Base-by-base conservation (phyloP, 2,329 filamentous ascomycete genomes). In the Aspergillus tubingensis region DNA sequence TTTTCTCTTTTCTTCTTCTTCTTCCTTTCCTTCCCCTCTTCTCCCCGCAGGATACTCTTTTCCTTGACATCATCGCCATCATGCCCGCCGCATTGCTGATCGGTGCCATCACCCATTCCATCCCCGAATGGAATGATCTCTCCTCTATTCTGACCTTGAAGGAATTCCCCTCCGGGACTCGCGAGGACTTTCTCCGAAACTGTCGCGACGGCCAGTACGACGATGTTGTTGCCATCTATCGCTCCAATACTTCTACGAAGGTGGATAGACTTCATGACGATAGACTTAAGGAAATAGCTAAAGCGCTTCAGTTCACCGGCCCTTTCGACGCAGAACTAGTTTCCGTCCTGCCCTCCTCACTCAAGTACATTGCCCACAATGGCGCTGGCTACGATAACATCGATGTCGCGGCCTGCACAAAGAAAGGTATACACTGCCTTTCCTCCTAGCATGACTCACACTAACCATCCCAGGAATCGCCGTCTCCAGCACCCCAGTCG, bases 361-460 rank as follows among this genome's bases (percentile, higher is more conserved):
- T 83, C 60, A 79, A 77, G 62, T 83, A 78, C 64, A 81, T 84
- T 64, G 82, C 80, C 62, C 82, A 84, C 66, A 83, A 83, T 62
- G 82, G 85, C 15, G 85, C 85, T 1, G 85, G 85, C 3, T 87
- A 87, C 71, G 85, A 87, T 69, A 86, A 86, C 65, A 81, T 87
- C 51, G 84, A 87, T 60, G 76, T 86, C 13, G 71, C 77, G 1
- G 82, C 80, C 21, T 86, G 83, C 70, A 82, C 81, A 25, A 70
- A 78, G 63, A 77, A 67, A 66, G 71, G 75, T 76, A 58, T 0
- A 41, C 10, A 8, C 44, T 2, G 4, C 3, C 11, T 36, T 2
- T 36, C 11, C 32, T 13, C 11, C 32, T 13, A 36, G 11, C 32
- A 13, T 13, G 4, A 1, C 11, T 5, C 5, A 13, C 32, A 36